A percentile compares a stretch with the other conserved stretches of the same genome.
These are phyloP conservation scores for Quercus engelmannii DNA, from an alignment of 306 rosid genomes.

Conservation along the genomic window DNA sequence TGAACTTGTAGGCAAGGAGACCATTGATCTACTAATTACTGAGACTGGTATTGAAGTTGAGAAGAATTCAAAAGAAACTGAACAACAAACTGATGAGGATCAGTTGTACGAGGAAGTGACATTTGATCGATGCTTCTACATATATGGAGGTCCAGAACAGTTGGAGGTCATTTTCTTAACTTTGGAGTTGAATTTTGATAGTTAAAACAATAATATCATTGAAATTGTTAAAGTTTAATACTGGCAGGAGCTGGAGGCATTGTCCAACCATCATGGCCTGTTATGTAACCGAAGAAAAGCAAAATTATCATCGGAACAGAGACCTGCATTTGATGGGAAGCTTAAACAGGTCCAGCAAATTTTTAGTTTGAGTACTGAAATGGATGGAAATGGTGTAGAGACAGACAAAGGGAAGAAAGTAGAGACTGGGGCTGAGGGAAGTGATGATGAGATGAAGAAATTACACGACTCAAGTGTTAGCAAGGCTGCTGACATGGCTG, in stretches of 20 bases:
- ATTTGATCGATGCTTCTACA: slow-evolving; percentile 96
- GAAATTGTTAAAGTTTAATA: slow-evolving; percentile 20
- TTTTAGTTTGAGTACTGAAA: slow-evolving; percentile 61
- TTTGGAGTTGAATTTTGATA: slow-evolving; percentile 6
- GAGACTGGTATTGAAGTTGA: slow-evolving; percentile 96
- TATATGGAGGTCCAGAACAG: slow-evolving; percentile 98
- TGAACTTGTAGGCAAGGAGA: slow-evolving; percentile 93
- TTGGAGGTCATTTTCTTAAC: slow-evolving; percentile 67
- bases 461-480: slow-evolving; percentile 82
- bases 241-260: slow-evolving; percentile 86
- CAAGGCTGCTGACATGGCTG: slow-evolving; percentile 98
- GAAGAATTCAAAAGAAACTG: slow-evolving; percentile 43
- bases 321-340: slow-evolving; percentile 72
- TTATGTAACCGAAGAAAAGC: slow-evolving; percentile 82
- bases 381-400: slow-evolving; percentile 54
- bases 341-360: slow-evolving; percentile 89
- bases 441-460: slow-evolving; percentile 70
- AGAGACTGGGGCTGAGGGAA: slow-evolving; percentile 61
- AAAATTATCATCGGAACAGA: slow-evolving; percentile 72
- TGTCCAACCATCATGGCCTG: slow-evolving; percentile 86
- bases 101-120: slow-evolving; percentile 81
- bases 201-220: slow-evolving; percentile 9
- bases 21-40: slow-evolving; percentile 78
- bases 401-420: slow-evolving; percentile 72
- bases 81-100: slow-evolving; percentile 49